Base-by-base conservation (phyloP, 352 stramenopile species). In the Phytophthora multivora region DNA sequence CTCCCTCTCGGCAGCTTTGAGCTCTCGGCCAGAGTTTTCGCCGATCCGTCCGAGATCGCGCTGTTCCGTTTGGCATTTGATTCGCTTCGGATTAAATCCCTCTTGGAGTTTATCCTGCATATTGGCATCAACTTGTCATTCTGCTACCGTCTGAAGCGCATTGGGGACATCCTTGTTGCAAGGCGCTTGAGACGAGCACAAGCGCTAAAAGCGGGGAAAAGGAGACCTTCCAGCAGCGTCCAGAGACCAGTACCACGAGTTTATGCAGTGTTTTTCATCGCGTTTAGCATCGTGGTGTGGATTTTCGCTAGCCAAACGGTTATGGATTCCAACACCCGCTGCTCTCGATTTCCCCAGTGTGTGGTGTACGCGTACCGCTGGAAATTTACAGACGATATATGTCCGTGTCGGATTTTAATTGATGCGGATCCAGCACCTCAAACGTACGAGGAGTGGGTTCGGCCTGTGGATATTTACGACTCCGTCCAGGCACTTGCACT, bases 51-150 rank as follows among this genome's bases (percentile, higher is more conserved):
- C 6, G 40, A 71, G n/a, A 66, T 71, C 19, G 67, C 55, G 8
- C 30, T 69, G 23, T 67, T 77, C 25, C 55, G 59, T 9, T 25
- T 66, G 23, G 51, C 33, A 12, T 67, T 76, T 13, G 63, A 77
- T 21, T 76, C 66, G 1, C 52, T 79, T 19, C 66, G 67, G 2
- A 69, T 79, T 19, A 26, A 33, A 7, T 66, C 66, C 18, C 11
- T 43, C 5, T 48, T 69, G 4, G 51, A 69, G 7, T 57, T 77
- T 12, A 45, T 69, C 13, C 63, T 72, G 2, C 71, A 52, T 7
- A 25, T 77, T 21, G 40, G 62, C 15, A 64, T 61, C 23, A 79
- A 66, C 13, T 12, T 71, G 10, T 50, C 63, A 4, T 71, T 79
- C n/a, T 74, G 58, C 38, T 53, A 65, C 25, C 71, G 67, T 6